Evolutionary conservation across 306 rosid genomes (phyloP), one percentile per base, ranked within the genome.

Genomic region (barrel medic (Medicago truncatula)): DNA sequence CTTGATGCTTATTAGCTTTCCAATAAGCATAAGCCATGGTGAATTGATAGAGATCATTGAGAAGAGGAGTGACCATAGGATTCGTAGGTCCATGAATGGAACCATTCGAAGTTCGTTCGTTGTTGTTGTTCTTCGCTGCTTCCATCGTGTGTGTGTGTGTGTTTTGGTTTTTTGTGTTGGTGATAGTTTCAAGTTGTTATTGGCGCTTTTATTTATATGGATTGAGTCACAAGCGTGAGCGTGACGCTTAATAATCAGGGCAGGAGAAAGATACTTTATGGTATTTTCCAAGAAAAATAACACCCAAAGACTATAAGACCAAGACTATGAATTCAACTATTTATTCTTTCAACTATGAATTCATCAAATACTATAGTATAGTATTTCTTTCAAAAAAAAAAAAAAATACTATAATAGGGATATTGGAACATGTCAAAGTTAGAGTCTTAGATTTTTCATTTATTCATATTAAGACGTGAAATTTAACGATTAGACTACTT

Each of bases 21-120:
- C 99, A 96, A 84, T 96, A 96, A 9, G 99, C 97, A 75, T 96
- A 96, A 74, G 98, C 98, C 99, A 96, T 96, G 73, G 99, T 96
- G 87, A 90, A 96, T 86, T 92, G 99, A 73, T 96, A 96, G 78
- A 89, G 99, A 86, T 96, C 99, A 38, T 92, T 96, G 60, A 96
- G 98, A 77, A 96, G 90, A 77, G 99, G 99, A 53, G 99, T 85
- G 6, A 96, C 98, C 97, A 96, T 92, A 5, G 99, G 98, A 25
- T 96, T 96, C 31, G 94, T 92, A 1, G 99, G 99, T 12, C 90
- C 90, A 1, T 34, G 74, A 5, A 95, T 31, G 9, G 57, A 80
- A 84, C 62, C 86, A 80, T 53, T 58, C 6, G 86, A 74, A 64
- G 14, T 16, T 67, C 67, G 76, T 36, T 81, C 86, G 41, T 14